These are phyloP conservation scores for Fusarium robinianum DNA, from an alignment of 2,329 filamentous ascomycete genomes.

Conservation along the genomic window DNA sequence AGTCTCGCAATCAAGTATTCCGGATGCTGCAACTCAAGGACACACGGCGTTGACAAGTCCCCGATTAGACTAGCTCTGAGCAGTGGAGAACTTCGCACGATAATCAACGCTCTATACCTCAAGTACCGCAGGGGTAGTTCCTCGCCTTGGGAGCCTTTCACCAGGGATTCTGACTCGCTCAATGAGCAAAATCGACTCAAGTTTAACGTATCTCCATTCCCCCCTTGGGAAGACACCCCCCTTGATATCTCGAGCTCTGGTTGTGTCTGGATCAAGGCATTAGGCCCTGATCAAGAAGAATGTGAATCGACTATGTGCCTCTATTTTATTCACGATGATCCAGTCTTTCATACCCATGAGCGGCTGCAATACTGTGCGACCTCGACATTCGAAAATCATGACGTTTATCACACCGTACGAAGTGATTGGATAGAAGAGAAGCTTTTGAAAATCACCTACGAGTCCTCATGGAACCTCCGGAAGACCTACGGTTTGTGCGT, in stretches of 20 bases:
- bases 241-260: background rate
- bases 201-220: no score
- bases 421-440: background rate
- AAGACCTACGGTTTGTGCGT: background rate
- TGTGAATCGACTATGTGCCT: background rate
- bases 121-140: no score
- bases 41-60: no score
- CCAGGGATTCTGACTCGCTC: no score
- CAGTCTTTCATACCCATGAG: background rate
- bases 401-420: background rate
- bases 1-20: no score
- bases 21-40: no score
- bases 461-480: background rate
- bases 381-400: background rate
- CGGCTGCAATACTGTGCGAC: background rate
- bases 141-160: no score
- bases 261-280: background rate
- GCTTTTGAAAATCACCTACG: background rate
- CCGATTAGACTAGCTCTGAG: no score
- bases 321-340: background rate
- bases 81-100: no score
- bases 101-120: no score
- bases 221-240: no score
- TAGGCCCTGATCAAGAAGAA: background rate
- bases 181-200: no score